Percentiles rank a stretch among this genome's conserved stretches.
Conservation (phyloP, 148 eudicot genomes). For the Gaultheria prostrata region DNA sequence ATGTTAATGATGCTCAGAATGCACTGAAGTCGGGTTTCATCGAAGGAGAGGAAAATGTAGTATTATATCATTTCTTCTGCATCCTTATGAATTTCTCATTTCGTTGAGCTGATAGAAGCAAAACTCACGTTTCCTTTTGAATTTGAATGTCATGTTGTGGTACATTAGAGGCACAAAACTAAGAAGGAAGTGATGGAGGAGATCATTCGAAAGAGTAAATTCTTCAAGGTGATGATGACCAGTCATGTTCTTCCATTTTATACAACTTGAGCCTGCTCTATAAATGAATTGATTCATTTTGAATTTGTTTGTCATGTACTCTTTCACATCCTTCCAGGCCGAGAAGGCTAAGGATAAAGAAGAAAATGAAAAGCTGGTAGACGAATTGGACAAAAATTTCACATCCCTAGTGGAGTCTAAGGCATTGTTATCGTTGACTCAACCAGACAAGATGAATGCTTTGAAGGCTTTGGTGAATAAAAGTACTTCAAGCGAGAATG, state of each 20-base stretch:
- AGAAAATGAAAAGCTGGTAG: conserved; percentile 69
- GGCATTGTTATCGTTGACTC: conserved; percentile 64
- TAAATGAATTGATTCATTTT: background rate
- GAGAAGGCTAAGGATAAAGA: conserved; percentile 84
- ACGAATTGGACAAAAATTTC: conserved; percentile 77
- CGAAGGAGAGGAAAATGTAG: conserved; percentile 69
- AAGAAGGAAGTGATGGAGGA: conserved; percentile 89
- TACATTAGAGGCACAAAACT: conserved; percentile 72
- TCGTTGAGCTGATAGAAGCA: background rate
- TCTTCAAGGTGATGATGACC: conserved; percentile 56
- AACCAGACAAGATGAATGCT: conserved; percentile 70
- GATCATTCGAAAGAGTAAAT: conserved; percentile 82
- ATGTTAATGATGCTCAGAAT: conserved; percentile 23
- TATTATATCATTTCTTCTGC: background rate
- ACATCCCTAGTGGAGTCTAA: conserved; percentile 67
- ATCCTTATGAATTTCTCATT: background rate
- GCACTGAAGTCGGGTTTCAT: conserved; percentile 21
- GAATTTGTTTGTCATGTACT: background rate
- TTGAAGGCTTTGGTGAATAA: conserved; percentile 69
- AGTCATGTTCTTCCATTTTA: background rate
- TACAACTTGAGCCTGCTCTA: background rate
- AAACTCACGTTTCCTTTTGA: conserved; percentile 4
- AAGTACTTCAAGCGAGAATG: conserved; percentile 36
- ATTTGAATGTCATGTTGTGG: conserved; percentile 7
- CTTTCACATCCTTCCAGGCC: conserved; percentile 43